Percentiles rank a stretch among this genome's conserved stretches.
These are phyloP conservation scores for Malus hybrid DNA, from an alignment of 331 rosid species.

Conservation along the genomic window DNA sequence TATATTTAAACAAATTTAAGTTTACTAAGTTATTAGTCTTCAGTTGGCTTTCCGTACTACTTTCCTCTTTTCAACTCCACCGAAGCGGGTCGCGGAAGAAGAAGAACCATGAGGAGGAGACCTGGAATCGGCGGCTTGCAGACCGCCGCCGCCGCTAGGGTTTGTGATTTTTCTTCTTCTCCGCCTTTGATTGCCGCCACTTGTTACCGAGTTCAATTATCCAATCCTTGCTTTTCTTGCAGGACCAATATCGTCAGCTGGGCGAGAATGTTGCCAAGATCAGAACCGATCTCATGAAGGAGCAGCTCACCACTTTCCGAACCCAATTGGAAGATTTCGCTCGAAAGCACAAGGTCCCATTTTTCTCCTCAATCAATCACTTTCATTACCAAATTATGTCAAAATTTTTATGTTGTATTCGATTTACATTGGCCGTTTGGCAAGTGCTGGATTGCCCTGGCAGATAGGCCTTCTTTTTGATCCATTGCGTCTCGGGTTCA, in stretches of 20 bases:
- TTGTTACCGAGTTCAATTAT: neutral
- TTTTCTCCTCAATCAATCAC: neutral
- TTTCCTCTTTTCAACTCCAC: neutral
- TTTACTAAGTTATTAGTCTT: neutral
- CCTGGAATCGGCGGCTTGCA: constrained; percentile 88
- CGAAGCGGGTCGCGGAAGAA: neutral
- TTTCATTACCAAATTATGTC: neutral
- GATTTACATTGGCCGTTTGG: neutral
- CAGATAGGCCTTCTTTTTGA: too few relatives aligned
- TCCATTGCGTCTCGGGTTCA: too few relatives aligned
- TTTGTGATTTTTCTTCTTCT: constrained; percentile 8
- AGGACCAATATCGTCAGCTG: constrained; percentile 67
- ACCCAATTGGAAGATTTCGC: constrained; percentile 87
- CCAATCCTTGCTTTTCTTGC: neutral
- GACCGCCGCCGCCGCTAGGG: constrained; percentile 78
- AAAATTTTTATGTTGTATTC: neutral
- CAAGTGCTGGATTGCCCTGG: too few relatives aligned
- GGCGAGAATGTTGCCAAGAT: constrained; percentile 89
- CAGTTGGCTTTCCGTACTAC: neutral
- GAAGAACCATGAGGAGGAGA: constrained; percentile 58
- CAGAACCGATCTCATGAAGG: constrained; percentile 86
- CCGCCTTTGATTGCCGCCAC: neutral
- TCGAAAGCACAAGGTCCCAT: constrained; percentile 70
- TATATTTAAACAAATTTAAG: neutral
- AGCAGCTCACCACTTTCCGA: constrained; percentile 74